Conservation (phyloP, 2,329 filamentous ascomycete genomes). For the Chaetomiaceae sp. region DNA sequence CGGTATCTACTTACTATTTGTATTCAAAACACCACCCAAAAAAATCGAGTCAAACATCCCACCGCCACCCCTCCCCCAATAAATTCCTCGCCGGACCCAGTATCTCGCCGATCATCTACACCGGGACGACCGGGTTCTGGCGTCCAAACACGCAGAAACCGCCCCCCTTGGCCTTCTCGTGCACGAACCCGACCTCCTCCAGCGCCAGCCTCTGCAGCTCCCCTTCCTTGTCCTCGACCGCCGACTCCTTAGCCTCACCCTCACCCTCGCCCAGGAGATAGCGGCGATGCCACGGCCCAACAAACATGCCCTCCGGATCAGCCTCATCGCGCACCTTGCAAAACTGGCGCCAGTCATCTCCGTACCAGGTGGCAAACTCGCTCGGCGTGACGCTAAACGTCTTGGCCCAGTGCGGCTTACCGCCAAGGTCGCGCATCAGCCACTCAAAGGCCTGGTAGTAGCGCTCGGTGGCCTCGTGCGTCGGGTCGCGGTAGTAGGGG, state of each 20-base stretch:
- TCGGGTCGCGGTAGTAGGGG: slow-evolving; percentile 66
- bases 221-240: not conserved
- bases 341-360: slow-evolving; percentile 56
- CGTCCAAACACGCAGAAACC: slow-evolving; percentile 20
- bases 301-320: slow-evolving; percentile 73
- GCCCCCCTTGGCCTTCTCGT: slow-evolving; percentile 15
- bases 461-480: slow-evolving; percentile 51
- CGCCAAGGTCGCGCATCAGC: slow-evolving; percentile 72
- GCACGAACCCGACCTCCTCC: slow-evolving; percentile 28
- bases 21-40: not conserved
- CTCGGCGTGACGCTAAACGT: slow-evolving; percentile 58
- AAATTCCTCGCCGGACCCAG: slow-evolving; percentile 4
- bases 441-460: slow-evolving; percentile 80
- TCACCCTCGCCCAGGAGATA: slow-evolving; percentile 49
- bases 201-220: slow-evolving; percentile 21
- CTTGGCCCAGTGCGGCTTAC: slow-evolving; percentile 77
- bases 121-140: slow-evolving; percentile 18
- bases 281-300: slow-evolving; percentile 83
- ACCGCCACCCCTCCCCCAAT: not conserved
- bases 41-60: not conserved
- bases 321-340: slow-evolving; percentile 57
- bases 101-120: slow-evolving; percentile 14
- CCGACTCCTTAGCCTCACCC: too few relatives aligned
- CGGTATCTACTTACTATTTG: not conserved
- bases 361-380: slow-evolving; percentile 59